Conservation (phyloP, 192 early-diverging fungal species). For the Coemansia sp. region DNA sequence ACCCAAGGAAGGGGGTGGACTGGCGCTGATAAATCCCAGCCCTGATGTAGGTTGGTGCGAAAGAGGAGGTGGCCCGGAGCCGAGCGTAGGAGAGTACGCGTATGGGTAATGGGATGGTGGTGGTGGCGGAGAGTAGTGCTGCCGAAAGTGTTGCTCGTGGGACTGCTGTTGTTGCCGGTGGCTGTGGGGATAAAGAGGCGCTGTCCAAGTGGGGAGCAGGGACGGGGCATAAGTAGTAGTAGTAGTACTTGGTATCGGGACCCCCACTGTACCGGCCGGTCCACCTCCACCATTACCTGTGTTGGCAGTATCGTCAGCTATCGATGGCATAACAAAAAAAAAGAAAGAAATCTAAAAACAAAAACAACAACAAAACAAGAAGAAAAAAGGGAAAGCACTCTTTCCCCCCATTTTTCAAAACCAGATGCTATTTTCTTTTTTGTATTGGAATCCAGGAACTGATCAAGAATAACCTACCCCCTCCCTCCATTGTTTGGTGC, state of each 20-base stretch:
- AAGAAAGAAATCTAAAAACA: background rate
- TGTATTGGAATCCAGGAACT: too few relatives aligned
- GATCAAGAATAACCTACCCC: too few relatives aligned
- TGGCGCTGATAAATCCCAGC: constrained; percentile 13
- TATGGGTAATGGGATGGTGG: constrained; percentile 8
- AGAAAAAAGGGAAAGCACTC: background rate
- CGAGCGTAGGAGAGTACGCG: constrained; percentile 1
- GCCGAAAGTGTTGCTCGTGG: constrained; percentile 3
- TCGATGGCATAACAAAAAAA: constrained; percentile 20
- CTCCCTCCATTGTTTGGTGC: too few relatives aligned
- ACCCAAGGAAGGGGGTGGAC: constrained; percentile 1
- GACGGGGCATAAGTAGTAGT: background rate
- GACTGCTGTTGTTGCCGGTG: background rate
- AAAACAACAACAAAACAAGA: constrained; percentile 1
- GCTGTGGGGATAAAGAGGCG: background rate
- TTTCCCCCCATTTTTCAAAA: background rate
- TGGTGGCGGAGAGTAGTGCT: constrained; percentile 8
- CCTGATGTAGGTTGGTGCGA: constrained; percentile 11
- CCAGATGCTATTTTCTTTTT: background rate
- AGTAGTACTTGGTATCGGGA: too few relatives aligned
- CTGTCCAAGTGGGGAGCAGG: background rate
- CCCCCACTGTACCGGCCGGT: too few relatives aligned
- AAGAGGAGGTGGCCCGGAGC: constrained; percentile 15
- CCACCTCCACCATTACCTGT: background rate
- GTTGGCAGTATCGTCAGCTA: constrained; percentile 10